Base-by-base conservation (phyloP, 2,329 filamentous ascomycete genomes). In the Fusarium sp. region DNA sequence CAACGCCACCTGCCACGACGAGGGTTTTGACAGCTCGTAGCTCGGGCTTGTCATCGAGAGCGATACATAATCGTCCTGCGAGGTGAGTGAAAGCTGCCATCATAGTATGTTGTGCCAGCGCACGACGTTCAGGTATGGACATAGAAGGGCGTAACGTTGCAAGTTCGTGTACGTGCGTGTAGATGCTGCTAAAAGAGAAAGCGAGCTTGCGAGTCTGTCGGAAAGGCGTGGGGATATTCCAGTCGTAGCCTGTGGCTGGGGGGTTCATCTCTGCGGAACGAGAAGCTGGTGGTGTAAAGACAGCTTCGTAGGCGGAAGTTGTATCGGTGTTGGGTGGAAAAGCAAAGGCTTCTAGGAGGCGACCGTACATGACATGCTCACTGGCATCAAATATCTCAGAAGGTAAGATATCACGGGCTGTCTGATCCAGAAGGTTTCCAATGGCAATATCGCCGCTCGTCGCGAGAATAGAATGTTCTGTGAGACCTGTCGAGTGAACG, bases 1-100 rank as follows among this genome's bases (percentile, higher is more conserved):
- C 96, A 9, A 99, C 96, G 25, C 96, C 96, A 30, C 96, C 96
- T 42, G 94, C 92, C 6, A 98, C 86, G 12, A 98, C 93, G 7
- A 98, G 82, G 1, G 91, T 91, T 11, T 82, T 80, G 10, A 90
- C 81, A 43, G 78, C 66, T n/a, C 63, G 59, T 32, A 79, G 73
- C 20, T 69, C 70, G 4, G 77, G 74, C 15, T 69, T 68, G 56
- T 78, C 77, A 15, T 81, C 76, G 12, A 97, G 83, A 1, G 88
- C 91, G 45, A 96, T 83, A 16, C 95, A 79, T 4, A 96, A 85
- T 12, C 95, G 88, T 70, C 89, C 91, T 2, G 89, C 90, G 27
- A 98, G 84, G 81, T 98, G 95, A 79, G 97, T 94, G 78, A 98
- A 99, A 18, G 91, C 89, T 3, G 94, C 84, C 38, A 90, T 87